Evolutionary conservation across 1,139 yeast species (phyloP).

Genomic region (Kodamaea ohmeri): DNA sequence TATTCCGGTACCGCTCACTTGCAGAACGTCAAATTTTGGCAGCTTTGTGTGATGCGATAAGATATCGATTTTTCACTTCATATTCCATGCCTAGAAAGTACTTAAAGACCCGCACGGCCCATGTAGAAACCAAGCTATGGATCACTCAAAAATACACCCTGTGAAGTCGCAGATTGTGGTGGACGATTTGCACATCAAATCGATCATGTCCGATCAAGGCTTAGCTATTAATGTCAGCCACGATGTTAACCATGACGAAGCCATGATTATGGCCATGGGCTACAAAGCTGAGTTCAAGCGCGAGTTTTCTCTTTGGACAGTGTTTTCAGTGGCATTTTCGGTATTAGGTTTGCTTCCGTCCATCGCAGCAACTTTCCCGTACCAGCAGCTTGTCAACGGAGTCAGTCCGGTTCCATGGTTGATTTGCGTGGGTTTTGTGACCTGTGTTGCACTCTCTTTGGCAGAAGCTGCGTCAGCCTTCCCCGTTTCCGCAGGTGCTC

Average conservation of each 20-base stretch:
- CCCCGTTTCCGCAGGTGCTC: conserved; percentile 51
- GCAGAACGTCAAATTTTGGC: too few relatives aligned
- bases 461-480: conserved; percentile 49
- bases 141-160: conserved; percentile 24
- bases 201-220: conserved; percentile 41
- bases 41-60: neutral
- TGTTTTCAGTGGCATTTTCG: conserved; percentile 68
- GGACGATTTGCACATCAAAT: conserved; percentile 37
- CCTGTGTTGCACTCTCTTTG: conserved; percentile 49
- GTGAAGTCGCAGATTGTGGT: conserved; percentile 38
- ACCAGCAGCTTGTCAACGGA: conserved; percentile 52
- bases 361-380: conserved; percentile 56
- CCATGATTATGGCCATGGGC: conserved; percentile 61
- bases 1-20: too few relatives aligned
- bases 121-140: too few relatives aligned
- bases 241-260: conserved; percentile 50
- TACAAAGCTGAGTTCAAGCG: conserved; percentile 73
- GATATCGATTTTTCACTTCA: too few relatives aligned
- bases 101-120: neutral
- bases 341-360: conserved; percentile 73
- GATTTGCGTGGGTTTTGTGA: conserved; percentile 48
- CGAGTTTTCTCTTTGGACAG: conserved; percentile 60
- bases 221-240: conserved; percentile 46
- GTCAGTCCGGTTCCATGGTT: conserved; percentile 57
- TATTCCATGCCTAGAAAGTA: too few relatives aligned